Evolutionary conservation across 768 basidiomycete genomes (phyloP).

Genomic region (Cyathus striatus): DNA sequence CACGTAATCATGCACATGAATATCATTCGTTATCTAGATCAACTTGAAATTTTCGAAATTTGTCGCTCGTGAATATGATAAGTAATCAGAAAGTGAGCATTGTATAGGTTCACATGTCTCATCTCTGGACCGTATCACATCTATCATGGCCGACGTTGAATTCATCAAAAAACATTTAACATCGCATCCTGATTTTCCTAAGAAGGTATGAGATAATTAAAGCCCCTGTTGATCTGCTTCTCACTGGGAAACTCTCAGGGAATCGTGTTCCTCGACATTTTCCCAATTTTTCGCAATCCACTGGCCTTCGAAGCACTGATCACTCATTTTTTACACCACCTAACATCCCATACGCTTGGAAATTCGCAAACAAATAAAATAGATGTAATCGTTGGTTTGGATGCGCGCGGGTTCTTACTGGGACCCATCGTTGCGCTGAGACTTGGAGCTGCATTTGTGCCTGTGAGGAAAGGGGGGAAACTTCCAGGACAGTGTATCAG

Average conservation of each 20-base stretch:
- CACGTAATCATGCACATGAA: not conserved
- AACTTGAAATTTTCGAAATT: not conserved
- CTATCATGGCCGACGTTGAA: conserved; percentile 70
- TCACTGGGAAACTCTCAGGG: conserved; percentile 45
- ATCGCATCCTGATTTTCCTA: conserved; percentile 77
- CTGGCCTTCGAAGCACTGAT: conserved; percentile 86
- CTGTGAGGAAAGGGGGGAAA: conserved; percentile 91
- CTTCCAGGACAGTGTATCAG: conserved; percentile 82
- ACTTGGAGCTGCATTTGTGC: conserved; percentile 91
- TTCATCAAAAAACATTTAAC: conserved; percentile 58
- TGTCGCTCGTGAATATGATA: not conserved
- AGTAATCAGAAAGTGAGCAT: not conserved
- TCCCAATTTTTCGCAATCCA: conserved; percentile 87
- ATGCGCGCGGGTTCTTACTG: conserved; percentile 93
- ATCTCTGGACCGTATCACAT: not conserved
- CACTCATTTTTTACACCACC: conserved; percentile 81
- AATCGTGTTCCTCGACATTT: conserved; percentile 89
- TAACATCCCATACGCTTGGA: conserved; percentile 74
- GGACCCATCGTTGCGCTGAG: conserved; percentile 90
- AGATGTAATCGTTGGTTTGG: conserved; percentile 92
- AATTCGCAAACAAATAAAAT: conserved; percentile 59
- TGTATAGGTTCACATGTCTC: not conserved
- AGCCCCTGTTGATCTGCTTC: not conserved
- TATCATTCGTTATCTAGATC: not conserved
- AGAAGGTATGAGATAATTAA: conserved; percentile 56